These are phyloP conservation scores for Colletotrichum paranaense DNA, from an alignment of 2,329 filamentous ascomycete species.

Conservation along the genomic window DNA sequence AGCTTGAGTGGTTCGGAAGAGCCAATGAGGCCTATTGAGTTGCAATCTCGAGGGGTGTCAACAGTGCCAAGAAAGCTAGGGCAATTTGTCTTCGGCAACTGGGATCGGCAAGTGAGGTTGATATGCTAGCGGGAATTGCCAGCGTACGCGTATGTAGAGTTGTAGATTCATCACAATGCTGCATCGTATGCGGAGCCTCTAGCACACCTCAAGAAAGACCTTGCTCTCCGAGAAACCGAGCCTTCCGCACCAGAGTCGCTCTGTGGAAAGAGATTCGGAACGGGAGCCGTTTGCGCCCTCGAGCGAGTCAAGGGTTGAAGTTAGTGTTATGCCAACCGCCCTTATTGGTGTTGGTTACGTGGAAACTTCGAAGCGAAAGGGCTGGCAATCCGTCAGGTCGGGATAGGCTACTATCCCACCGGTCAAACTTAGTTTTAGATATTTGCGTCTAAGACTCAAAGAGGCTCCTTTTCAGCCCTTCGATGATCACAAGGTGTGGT, in stretches of 20 bases:
- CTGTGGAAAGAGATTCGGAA: background rate
- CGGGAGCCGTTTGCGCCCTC: background rate
- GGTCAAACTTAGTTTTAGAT: background rate
- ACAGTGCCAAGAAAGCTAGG: conserved; percentile 16
- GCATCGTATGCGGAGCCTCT: background rate
- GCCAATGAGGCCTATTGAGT: conserved; percentile 16
- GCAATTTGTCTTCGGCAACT: conserved; percentile 29
- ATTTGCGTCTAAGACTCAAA: background rate
- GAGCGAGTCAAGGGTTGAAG: background rate
- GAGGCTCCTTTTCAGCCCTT: background rate
- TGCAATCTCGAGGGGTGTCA: conserved; percentile 9
- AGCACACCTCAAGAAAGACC: background rate
- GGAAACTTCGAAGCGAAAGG: background rate
- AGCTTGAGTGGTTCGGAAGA: background rate
- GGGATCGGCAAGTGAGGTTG: conserved; percentile 23
- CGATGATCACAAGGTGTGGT: background rate
- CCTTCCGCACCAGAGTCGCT: background rate
- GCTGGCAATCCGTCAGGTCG: background rate
- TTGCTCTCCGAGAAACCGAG: background rate
- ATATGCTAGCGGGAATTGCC: background rate
- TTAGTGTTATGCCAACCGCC: background rate
- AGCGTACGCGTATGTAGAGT: background rate
- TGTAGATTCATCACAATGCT: background rate
- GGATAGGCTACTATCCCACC: background rate
- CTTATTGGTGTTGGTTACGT: background rate